Base-by-base conservation (phyloP, 805 yeast genomes). In the Kluyveromyces dobzhanskii region DNA sequence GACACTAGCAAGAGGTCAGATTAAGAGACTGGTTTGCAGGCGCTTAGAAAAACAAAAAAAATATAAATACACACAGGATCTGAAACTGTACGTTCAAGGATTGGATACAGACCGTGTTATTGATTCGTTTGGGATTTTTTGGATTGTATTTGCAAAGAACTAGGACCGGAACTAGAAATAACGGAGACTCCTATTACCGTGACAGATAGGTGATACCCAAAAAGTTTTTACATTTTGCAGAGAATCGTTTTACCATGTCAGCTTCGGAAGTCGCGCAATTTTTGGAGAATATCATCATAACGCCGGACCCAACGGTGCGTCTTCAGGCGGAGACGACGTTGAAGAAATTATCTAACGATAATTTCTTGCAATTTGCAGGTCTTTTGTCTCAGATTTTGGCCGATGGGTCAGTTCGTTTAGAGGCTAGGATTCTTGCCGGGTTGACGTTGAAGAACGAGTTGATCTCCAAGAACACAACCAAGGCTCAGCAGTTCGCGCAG, bases 371-470 rank as follows among this genome's bases (percentile, higher is more conserved):
- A 50, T 90, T 80, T 59, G 64, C 87, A 52, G 75, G 75, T 30
- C 66, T 77, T 50, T 73, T 88, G 59, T 76, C 85, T 28, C 75
- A 76, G 45, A 83, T 82, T 17, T 69, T 92, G 44, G 81, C 79
- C 17, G 78, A 80, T 55, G 80, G 75, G 32, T 56, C 65, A 6
- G 75, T 74, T 40, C 75, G 73, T 51, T 65, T 80, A 4, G 96
- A 90, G 64, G 92, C 87, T 35, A 74, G 97, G 55, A 85, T 87
- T 71, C 73, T 92, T 57, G 95, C 98, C 3, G 94, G 92, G 30
- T 68, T 90, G 45, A 82, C 82, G 16, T 68, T 86, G 54, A 90
- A 90, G 67, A 90, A 90, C 65, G 85, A 85, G 65, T 71, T 90
- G 52, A 77, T 85, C 5, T 78, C 97, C 12, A 90, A 88, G 57